Base-by-base conservation (phyloP, 768 basidiomycete genomes). In the Gymnopilus dilepis region DNA sequence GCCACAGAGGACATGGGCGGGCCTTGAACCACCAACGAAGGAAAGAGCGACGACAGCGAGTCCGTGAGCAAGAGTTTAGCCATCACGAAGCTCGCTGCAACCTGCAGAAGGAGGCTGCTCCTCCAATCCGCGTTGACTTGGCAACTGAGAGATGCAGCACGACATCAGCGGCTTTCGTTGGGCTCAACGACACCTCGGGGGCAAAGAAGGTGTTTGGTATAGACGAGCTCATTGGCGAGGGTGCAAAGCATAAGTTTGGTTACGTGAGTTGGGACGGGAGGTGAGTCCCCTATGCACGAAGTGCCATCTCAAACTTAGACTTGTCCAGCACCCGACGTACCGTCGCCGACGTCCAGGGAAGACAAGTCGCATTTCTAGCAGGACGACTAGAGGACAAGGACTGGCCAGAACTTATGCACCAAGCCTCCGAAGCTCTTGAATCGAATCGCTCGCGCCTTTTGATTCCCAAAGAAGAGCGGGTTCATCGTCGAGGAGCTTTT, bases 401-500 rank as follows among this genome's bases (percentile, higher is more conserved):
- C 15, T 66, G 61, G 65, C 19, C 24, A 6, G 6, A 15, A 3
- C 33, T 63, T 4, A 24, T 57, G 21, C n/a, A 30, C 1, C 7
- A 31, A 3, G 62, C 59, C 2, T 21, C 17, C 1, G 28, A 48
- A 2, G 59, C 59, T 17, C 38, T 66, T 13, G 41, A 63, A 50
- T 9, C 21, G 4, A 9, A 12, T 31, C 30, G 52, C 2, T 2
- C 3, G 3, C 24, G 34, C 6, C 57, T 54, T 50, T 6, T 24
- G 1, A 47, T 60, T 21, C 55, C 55, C 12, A 38, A 47, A 43
- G 56, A 60, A 8, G 31, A 48, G 11, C 13, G 30, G 4, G 24
- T 24, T 7, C 43, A 60, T 33, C 50, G 56, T 3, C 55, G 59
- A 4, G 65, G 65, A 2, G 42, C 52, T 4, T 63, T 66, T 48